Evolutionary conservation across 2,329 filamentous ascomycete species (phyloP).

Genomic region (Leptodontidium sp.): DNA sequence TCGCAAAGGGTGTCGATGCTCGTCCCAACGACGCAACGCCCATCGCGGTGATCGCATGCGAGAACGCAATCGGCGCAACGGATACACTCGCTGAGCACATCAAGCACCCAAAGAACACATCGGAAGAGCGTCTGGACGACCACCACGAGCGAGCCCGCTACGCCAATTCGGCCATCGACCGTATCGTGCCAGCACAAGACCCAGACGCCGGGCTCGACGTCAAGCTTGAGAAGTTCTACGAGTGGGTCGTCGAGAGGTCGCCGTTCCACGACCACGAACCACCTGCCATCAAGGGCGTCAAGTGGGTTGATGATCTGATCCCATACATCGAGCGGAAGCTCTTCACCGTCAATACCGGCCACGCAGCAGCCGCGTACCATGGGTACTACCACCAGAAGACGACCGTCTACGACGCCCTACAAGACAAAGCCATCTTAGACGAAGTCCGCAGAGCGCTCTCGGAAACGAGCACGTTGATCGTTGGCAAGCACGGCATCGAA

Average conservation of each 20-base stretch:
- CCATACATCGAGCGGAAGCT: conserved; percentile 99
- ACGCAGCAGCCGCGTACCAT: conserved; percentile 96
- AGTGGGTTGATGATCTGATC: conserved; percentile 90
- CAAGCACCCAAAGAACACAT: conserved; percentile 76
- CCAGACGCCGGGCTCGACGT: conserved; percentile 84
- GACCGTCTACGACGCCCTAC: conserved; percentile 88
- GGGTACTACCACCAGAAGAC: conserved; percentile 86
- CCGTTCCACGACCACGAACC: conserved; percentile 78
- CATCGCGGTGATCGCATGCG: conserved; percentile 93
- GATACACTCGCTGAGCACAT: conserved; percentile 86
- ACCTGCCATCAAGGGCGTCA: conserved; percentile 84
- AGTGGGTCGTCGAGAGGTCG: conserved; percentile 93
- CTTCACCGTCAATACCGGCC: conserved; percentile 98
- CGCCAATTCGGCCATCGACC: conserved; percentile 98
- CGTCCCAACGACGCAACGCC: conserved; percentile 72
- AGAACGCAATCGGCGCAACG: conserved; percentile 96
- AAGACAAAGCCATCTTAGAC: conserved; percentile 79
- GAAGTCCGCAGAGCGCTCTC: conserved; percentile 81
- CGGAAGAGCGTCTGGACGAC: conserved; percentile 69
- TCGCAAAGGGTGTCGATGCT: conserved; percentile 90
- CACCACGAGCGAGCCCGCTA: conserved; percentile 82
- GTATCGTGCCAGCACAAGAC: conserved; percentile 93
- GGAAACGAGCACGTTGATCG: conserved; percentile 88
- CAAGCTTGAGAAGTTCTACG: conserved; percentile 97
- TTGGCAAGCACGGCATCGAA: conserved; percentile 83